phyloP scores from a whole-genome alignment of 2,329 filamentous ascomycete genomes.

The Dothiorella sarmentorum region DNA sequence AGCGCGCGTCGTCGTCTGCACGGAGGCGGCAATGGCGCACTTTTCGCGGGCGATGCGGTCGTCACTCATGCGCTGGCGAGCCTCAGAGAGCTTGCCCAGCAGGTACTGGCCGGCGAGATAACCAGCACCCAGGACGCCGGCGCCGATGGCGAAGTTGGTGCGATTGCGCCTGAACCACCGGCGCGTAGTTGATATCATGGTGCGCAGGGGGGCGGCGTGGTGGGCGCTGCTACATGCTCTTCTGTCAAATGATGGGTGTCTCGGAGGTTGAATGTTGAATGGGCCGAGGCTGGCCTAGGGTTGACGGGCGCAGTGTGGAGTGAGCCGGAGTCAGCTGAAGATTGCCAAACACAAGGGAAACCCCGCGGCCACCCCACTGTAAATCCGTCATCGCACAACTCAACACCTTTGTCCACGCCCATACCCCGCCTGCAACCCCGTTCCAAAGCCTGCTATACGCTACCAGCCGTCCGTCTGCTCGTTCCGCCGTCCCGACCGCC shows the following conservation, averaged over 20 bases:
- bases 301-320: too few relatives aligned
- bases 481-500: background rate
- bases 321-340: conserved; percentile 16
- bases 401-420: conserved; percentile 1
- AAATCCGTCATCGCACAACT: conserved; percentile 9
- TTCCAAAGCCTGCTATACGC: background rate
- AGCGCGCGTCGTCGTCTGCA: conserved; percentile 2
- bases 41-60: conserved; percentile 96
- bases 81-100: conserved; percentile 83
- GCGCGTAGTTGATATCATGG: conserved; percentile 69
- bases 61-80: conserved; percentile 92
- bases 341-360: background rate
- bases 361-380: conserved; percentile 16
- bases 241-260: conserved; percentile 15
- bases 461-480: background rate
- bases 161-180: conserved; percentile 92
- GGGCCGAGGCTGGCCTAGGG: too few relatives aligned
- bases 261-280: conserved; percentile 14
- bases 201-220: conserved; percentile 11
- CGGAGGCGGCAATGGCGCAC: conserved; percentile 49
- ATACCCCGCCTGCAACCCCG: background rate
- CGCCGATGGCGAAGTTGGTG: conserved; percentile 82
- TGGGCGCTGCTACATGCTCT: conserved; percentile 10
- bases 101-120: conserved; percentile 94
- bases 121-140: conserved; percentile 81